phyloP scores from a whole-genome alignment of 2,329 filamentous ascomycete genomes.

The Phyllosticta capitalensis region DNA sequence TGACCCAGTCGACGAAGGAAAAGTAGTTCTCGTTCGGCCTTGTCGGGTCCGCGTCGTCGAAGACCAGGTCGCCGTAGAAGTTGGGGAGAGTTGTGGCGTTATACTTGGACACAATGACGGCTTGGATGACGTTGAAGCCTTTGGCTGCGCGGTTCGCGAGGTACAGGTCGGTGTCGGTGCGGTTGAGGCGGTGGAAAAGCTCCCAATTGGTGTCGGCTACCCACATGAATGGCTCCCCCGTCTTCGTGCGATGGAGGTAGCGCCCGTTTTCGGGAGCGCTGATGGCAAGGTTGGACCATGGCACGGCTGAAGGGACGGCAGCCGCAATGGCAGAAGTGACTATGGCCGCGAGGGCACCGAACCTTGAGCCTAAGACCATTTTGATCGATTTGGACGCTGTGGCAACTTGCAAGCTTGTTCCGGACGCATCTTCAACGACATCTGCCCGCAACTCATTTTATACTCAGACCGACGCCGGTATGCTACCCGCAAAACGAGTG shows the following conservation, averaged over 20 bases:
- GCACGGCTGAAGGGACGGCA: not conserved
- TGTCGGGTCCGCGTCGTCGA: not conserved
- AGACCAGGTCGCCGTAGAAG: not conserved
- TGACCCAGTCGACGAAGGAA: not conserved
- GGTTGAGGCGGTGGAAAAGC: conserved; percentile 5
- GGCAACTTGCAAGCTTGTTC: too few relatives aligned
- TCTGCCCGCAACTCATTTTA: too few relatives aligned
- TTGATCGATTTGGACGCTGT: too few relatives aligned
- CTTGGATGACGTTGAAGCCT: conserved; percentile 3
- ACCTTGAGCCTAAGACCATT: too few relatives aligned
- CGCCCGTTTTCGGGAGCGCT: not conserved
- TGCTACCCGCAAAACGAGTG: too few relatives aligned
- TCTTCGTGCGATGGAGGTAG: not conserved
- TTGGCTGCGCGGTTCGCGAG: not conserved
- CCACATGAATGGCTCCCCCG: conserved; percentile 1
- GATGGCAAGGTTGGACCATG: not conserved
- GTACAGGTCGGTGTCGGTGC: not conserved
- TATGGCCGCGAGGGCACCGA: not conserved
- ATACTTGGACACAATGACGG: not conserved
- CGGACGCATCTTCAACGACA: too few relatives aligned
- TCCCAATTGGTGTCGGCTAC: conserved; percentile 1
- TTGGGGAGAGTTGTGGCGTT: not conserved
- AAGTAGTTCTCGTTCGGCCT: not conserved
- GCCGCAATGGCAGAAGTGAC: not conserved
- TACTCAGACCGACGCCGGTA: too few relatives aligned